Percentiles rank a stretch among this genome's conserved stretches.
phyloP scores from a whole-genome alignment of 306 rosid genomes.

The Carpinus fangiana region DNA sequence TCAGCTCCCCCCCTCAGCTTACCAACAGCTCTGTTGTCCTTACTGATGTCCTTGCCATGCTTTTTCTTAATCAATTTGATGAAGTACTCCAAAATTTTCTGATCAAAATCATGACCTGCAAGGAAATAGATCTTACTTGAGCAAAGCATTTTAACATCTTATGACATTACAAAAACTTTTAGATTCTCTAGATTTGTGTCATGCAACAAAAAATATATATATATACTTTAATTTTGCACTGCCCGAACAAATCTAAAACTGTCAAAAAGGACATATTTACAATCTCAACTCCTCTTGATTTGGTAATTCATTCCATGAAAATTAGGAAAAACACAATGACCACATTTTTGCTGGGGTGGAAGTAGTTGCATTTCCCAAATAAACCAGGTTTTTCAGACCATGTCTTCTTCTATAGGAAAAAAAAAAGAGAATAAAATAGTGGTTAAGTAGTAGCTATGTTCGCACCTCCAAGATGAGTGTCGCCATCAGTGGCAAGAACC shows the following conservation, averaged over 20 bases:
- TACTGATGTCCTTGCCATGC: slow-evolving; percentile 85
- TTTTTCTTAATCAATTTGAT: slow-evolving; percentile 96
- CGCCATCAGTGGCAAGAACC: slow-evolving; percentile 91
- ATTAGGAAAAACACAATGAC: too few species aligned
- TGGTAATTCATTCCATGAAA: too few species aligned
- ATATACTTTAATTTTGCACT: background rate
- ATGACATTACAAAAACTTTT: background rate
- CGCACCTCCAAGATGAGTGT: slow-evolving; percentile 98
- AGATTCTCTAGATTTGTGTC: background rate
- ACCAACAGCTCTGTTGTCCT: slow-evolving; percentile 96
- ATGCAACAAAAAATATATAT: background rate
- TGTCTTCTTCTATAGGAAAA: background rate
- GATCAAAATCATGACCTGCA: slow-evolving; percentile 94
- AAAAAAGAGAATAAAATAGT: background rate
- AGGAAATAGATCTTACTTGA: background rate
- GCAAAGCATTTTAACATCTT: background rate
- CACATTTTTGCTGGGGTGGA: too few species aligned
- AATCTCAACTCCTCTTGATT: too few species aligned
- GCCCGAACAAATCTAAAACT: too few species aligned
- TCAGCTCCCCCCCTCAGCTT: slow-evolving; percentile 88
- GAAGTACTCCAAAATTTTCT: slow-evolving; percentile 92
- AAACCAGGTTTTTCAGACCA: background rate
- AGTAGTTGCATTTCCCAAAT: background rate
- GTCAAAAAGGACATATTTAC: too few species aligned
- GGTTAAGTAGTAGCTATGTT: background rate